Evolutionary conservation across 257 asterid genomes (phyloP), one percentile per base, ranked within the genome.

Genomic region (Jaltomata sinuosa): DNA sequence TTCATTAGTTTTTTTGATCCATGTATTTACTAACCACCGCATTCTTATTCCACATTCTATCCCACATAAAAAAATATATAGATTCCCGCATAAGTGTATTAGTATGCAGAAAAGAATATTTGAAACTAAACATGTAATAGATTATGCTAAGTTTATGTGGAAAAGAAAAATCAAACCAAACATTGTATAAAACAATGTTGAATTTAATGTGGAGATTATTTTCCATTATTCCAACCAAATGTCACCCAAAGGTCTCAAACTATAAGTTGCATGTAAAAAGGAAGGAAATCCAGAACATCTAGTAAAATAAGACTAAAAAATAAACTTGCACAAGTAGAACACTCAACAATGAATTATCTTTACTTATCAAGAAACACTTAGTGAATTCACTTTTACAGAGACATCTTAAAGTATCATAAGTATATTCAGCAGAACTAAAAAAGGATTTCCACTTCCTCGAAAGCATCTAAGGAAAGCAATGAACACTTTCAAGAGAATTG

Each of bases 331-430:
- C 84, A 54, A 85, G 61, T 69, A 69, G 15, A 77, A 55, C 55
- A 53, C 54, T 59, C 29, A 59, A 18, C 21, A 52, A 6, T 57
- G 62, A 84, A 71, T 21, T 65, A 71, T 42, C 31, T 32, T 65
- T 69, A 36, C 79, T 69, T 38, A n/a, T n/a, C 27, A 3, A 36
- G 74, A 81, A n/a, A 64, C 18, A 29, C 1, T 57, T 15, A 45
- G 49, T 65, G 61, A 85, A 78, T 80, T 79, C 42, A 40, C 47
- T 65, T 27, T 25, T 50, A 16, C 40, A 62, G 62, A 62, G 55
- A 52, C 16, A 76, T 76, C 74, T 9, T 21, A n/a, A 80, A 85
- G 80, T 84, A 87, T 11, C 83, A 62, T 19, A 84, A 64, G 57
- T 10, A 34, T 42, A 50, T 78, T 52, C n/a, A 50, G 79, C 82